phyloP scores from a whole-genome alignment of 23 red algal species.

The Pyropia yezoensis region DNA sequence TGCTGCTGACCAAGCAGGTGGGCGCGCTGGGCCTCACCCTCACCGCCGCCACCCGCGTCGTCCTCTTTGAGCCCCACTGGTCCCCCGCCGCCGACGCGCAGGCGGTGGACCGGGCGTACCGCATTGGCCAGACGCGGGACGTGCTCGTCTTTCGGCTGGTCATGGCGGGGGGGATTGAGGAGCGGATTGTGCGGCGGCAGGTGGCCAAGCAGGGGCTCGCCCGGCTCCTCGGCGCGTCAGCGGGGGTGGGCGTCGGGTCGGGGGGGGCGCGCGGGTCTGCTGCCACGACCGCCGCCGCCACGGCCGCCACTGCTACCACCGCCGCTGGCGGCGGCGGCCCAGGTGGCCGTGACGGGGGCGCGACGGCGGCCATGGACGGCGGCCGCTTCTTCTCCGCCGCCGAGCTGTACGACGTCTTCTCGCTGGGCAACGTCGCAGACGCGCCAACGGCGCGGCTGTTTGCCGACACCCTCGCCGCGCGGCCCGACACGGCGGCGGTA shows the following conservation, averaged over 20 bases:
- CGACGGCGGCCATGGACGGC: too few species aligned
- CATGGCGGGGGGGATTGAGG: conserved; percentile 26
- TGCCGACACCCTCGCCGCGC: too few species aligned
- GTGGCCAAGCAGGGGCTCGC: too few species aligned
- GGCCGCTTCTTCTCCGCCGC: conserved; percentile 3
- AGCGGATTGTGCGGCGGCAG: not conserved
- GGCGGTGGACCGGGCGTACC: conserved; percentile 46
- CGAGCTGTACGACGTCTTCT: conserved; percentile 1
- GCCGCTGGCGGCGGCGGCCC: too few species aligned
- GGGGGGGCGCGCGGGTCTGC: too few species aligned
- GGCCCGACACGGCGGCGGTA: too few species aligned
- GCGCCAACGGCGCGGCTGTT: too few species aligned
- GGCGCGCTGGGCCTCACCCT: conserved; percentile 48
- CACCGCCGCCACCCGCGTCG: conserved; percentile 32
- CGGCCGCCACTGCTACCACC: too few species aligned
- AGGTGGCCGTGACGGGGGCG: too few species aligned
- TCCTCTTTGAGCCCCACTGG: conserved; percentile 35
- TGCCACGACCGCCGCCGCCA: too few species aligned
- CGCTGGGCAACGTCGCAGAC: not conserved
- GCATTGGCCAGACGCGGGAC: conserved; percentile 29
- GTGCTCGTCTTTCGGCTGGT: conserved; percentile 31
- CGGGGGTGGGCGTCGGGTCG: too few species aligned
- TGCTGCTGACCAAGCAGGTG: conserved; percentile 38
- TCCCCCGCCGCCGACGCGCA: conserved; percentile 39
- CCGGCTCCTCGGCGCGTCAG: too few species aligned